Evolutionary conservation across 371 early-diverging fungal species (phyloP).

Genomic region (Chytridiales sp.): DNA sequence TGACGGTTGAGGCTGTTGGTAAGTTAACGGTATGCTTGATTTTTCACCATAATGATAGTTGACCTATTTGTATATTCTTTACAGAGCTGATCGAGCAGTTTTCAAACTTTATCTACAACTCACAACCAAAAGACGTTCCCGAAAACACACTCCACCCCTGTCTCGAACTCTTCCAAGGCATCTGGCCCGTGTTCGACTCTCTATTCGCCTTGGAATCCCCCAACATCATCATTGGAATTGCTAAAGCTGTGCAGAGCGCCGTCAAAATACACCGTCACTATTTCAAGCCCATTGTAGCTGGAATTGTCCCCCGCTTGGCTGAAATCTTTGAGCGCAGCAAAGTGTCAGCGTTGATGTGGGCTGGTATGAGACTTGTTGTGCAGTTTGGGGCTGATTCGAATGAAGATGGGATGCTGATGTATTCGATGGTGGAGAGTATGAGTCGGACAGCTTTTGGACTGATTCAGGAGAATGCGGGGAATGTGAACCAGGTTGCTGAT

Average conservation of each 20-base stretch:
- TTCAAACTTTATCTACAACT: constrained; percentile 22
- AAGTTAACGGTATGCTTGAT: constrained; percentile 22
- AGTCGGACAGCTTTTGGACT: constrained; percentile 60
- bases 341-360: constrained; percentile 76
- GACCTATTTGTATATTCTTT: constrained; percentile 1
- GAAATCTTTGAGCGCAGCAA: constrained; percentile 63
- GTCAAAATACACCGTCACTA: constrained; percentile 61
- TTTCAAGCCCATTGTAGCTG: constrained; percentile 56
- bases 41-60: constrained; percentile 14
- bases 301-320: constrained; percentile 57
- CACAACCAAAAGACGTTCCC: constrained; percentile 39
- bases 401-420: constrained; percentile 39
- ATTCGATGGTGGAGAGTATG: constrained; percentile 51
- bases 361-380: constrained; percentile 49
- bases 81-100: constrained; percentile 32
- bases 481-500: constrained; percentile 66
- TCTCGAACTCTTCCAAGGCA: constrained; percentile 65
- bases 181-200: constrained; percentile 71
- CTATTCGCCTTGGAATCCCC: constrained; percentile 53
- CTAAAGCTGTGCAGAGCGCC: constrained; percentile 65
- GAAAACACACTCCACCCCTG: constrained; percentile 65
- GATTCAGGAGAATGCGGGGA: constrained; percentile 42
- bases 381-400: constrained; percentile 47
- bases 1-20: constrained; percentile 27
- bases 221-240: constrained; percentile 57